These are phyloP conservation scores for Boletus barrowsii DNA, from an alignment of 768 basidiomycete species.

Conservation along the genomic window DNA sequence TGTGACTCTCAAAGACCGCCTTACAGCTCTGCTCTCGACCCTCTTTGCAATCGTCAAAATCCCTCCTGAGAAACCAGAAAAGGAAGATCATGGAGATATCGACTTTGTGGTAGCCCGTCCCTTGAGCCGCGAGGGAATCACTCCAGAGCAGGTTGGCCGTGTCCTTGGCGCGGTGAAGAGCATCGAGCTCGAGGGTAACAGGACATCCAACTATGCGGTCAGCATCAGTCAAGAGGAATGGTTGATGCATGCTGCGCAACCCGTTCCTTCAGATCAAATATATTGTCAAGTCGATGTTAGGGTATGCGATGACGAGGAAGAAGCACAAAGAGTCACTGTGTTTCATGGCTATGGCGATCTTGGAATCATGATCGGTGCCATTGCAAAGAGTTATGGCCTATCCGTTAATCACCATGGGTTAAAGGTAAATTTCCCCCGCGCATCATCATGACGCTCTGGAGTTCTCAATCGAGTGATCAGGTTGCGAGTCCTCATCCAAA, in stretches of 20 bases:
- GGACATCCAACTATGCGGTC: constrained; percentile 65
- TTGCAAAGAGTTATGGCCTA: constrained; percentile 52
- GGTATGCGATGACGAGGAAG: constrained; percentile 49
- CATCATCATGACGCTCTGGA: neutral
- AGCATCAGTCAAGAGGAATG: constrained; percentile 42
- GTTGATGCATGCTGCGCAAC: constrained; percentile 8
- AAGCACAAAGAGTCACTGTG: constrained; percentile 51
- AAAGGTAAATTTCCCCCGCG: constrained; percentile 40
- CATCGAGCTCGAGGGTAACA: constrained; percentile 47
- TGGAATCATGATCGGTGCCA: constrained; percentile 62
- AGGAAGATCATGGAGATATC: constrained; percentile 64
- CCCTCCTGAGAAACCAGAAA: constrained; percentile 64
- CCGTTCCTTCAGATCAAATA: constrained; percentile 8
- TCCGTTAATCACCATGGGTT: constrained; percentile 52
- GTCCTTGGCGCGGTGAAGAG: constrained; percentile 48
- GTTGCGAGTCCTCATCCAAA: constrained; percentile 29
- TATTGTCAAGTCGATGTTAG: constrained; percentile 61
- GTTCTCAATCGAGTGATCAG: constrained; percentile 23
- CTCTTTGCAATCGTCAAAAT: constrained; percentile 52
- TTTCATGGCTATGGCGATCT: constrained; percentile 69
- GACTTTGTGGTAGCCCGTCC: constrained; percentile 64
- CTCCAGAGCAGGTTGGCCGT: constrained; percentile 36
- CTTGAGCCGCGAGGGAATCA: constrained; percentile 17
- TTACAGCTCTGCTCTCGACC: constrained; percentile 39
- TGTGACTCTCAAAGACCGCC: constrained; percentile 43